Conservation (phyloP, 2,329 filamentous ascomycete genomes). For the Apiospora sp. region DNA sequence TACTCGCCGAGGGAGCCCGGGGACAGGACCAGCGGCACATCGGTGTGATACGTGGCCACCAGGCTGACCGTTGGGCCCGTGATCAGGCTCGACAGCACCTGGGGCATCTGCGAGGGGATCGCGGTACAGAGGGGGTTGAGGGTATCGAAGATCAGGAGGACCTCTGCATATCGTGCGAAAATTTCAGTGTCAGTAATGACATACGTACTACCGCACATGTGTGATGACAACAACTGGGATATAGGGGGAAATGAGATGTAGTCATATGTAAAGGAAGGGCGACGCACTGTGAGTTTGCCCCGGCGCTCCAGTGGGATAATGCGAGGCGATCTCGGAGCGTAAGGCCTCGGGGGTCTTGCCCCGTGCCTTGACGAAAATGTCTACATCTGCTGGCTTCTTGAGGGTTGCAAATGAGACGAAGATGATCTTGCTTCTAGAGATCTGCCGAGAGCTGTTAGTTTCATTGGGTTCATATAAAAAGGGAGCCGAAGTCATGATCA, state of each 20-base stretch:
- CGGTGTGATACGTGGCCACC: constrained; percentile 82
- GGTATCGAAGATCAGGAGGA: constrained; percentile 81
- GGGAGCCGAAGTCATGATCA: neutral
- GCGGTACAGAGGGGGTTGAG: constrained; percentile 71
- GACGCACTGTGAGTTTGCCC: constrained; percentile 54
- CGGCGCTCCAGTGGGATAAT: constrained; percentile 52
- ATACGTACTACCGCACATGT: neutral
- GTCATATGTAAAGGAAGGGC: too few relatives aligned
- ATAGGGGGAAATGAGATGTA: too few relatives aligned
- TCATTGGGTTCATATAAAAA: neutral
- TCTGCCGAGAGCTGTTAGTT: constrained; percentile 46
- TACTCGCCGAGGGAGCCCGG: constrained; percentile 58
- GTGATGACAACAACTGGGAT: too few relatives aligned
- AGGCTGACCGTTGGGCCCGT: constrained; percentile 75
- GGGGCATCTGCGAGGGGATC: constrained; percentile 64
- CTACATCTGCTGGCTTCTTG: constrained; percentile 67
- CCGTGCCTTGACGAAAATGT: constrained; percentile 71
- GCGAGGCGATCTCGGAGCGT: constrained; percentile 64
- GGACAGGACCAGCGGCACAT: constrained; percentile 69
- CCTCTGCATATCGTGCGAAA: constrained; percentile 56
- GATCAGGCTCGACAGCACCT: constrained; percentile 74
- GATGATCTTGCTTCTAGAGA: constrained; percentile 73
- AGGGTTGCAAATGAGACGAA: constrained; percentile 82
- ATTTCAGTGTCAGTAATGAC: neutral
- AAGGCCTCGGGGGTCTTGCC: constrained; percentile 66